These are phyloP conservation scores for Pythium coloratum DNA, from an alignment of 352 stramenopile genomes.

Conservation along the genomic window DNA sequence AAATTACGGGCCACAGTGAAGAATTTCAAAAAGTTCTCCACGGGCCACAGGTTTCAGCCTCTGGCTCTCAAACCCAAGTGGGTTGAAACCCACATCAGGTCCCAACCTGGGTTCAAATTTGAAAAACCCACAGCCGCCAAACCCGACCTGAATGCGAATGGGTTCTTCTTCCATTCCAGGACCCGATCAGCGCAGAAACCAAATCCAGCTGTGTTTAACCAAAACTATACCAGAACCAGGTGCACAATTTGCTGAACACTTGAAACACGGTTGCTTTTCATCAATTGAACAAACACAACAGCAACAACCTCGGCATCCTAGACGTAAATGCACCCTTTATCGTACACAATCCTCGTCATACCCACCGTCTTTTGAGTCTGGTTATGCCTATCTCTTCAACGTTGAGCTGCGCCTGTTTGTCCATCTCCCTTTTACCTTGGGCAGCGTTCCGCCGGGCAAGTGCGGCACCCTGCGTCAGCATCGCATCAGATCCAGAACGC, in stretches of 20 bases:
- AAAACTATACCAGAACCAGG: not conserved
- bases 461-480: constrained; percentile 5
- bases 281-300: not conserved
- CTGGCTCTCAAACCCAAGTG: constrained; percentile 15
- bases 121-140: constrained; percentile 5
- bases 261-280: not conserved
- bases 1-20: constrained; percentile 3
- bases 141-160: constrained; percentile 34
- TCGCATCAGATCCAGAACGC: not conserved
- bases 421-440: constrained; percentile 8
- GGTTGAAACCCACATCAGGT: constrained; percentile 5
- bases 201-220: constrained; percentile 4
- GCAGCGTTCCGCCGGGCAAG: constrained; percentile 14
- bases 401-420: not conserved
- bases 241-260: not conserved
- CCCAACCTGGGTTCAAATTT: not conserved
- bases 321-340: not conserved
- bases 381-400: constrained; percentile 23
- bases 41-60: constrained; percentile 11
- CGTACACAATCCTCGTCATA: not conserved
- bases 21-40: constrained; percentile 21
- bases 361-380: constrained; percentile 5
- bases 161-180: constrained; percentile 15
- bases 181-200: constrained; percentile 3
- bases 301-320: not conserved